Evolutionary conservation across 2,329 filamentous ascomycete genomes (phyloP).

Genomic region (Hypocreales sp.): DNA sequence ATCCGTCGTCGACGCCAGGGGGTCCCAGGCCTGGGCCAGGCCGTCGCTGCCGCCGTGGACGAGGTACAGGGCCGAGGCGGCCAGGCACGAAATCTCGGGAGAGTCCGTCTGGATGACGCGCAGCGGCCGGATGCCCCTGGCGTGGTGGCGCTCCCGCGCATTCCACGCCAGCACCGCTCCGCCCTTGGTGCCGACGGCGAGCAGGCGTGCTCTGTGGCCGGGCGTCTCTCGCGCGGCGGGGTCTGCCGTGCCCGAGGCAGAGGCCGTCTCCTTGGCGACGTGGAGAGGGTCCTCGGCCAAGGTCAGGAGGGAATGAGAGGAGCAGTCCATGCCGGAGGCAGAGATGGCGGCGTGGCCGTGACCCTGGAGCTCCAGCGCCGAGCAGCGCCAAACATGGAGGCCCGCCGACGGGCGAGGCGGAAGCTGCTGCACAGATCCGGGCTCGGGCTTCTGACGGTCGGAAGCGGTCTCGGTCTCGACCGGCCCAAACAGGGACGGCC

Average conservation of each 20-base stretch:
- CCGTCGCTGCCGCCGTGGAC: slow-evolving; percentile 92
- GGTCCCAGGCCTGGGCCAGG: slow-evolving; percentile 92
- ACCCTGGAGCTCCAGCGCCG: slow-evolving; percentile 33
- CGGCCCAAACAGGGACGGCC: slow-evolving; percentile 16
- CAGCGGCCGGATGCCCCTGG: slow-evolving; percentile 47
- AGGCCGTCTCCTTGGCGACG: slow-evolving; percentile 23
- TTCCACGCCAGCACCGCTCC: slow-evolving; percentile 80
- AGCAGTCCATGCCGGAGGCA: slow-evolving; percentile 56
- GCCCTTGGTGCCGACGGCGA: slow-evolving; percentile 66
- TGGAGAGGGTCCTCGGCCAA: slow-evolving; percentile 61
- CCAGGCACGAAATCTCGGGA: slow-evolving; percentile 70
- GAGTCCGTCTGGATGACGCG: slow-evolving; percentile 81
- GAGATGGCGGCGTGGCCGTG: slow-evolving; percentile 48
- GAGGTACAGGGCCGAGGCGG: slow-evolving; percentile 70
- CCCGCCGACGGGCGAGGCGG: slow-evolving; percentile 4
- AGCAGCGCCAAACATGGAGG: slow-evolving; percentile 16
- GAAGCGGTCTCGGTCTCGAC: slow-evolving; percentile 3
- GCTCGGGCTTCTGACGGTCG: too few relatives aligned
- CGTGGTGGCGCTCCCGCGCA: slow-evolving; percentile 41
- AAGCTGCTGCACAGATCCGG: too few relatives aligned
- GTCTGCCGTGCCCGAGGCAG: slow-evolving; percentile 26
- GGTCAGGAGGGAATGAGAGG: slow-evolving; percentile 54
- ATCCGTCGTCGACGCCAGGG: slow-evolving; percentile 62
- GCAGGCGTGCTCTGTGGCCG: slow-evolving; percentile 65
- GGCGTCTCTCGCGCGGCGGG: slow-evolving; percentile 47